A percentile compares a stretch with the other conserved stretches of the same genome.
phyloP scores from a whole-genome alignment of 2,329 filamentous ascomycete species.

The Neophaeococcomyces aloes region DNA sequence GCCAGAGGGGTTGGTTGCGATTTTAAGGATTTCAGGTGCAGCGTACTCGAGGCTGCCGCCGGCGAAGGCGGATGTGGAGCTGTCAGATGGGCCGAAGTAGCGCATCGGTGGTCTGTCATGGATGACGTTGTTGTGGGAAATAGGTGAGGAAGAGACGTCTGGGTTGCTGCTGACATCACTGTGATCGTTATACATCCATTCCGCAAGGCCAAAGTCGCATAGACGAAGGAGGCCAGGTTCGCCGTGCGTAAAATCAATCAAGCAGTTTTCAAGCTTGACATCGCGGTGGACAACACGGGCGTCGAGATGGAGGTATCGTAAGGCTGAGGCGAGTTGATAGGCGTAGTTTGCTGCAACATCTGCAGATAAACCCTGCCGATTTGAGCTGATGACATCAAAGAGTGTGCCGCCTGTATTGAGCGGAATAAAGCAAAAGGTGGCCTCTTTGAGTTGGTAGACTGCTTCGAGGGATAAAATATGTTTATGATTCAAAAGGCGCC shows the following conservation, averaged over 20 bases:
- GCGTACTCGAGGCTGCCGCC: slow-evolving; percentile 51
- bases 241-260: slow-evolving; percentile 43
- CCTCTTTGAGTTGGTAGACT: slow-evolving; percentile 56
- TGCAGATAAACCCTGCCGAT: slow-evolving; percentile 42
- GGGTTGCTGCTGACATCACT: slow-evolving; percentile 35
- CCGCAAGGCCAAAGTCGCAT: slow-evolving; percentile 60
- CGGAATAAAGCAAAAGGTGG: slow-evolving; percentile 59
- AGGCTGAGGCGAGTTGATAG: slow-evolving; percentile 52
- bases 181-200: slow-evolving; percentile 51
- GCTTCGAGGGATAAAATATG: slow-evolving; percentile 53
- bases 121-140: slow-evolving; percentile 29
- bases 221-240: slow-evolving; percentile 47
- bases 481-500: slow-evolving; percentile 53
- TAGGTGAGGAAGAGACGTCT: slow-evolving; percentile 28
- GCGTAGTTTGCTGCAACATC: slow-evolving; percentile 49
- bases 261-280: slow-evolving; percentile 59
- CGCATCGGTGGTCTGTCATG: slow-evolving; percentile 38
- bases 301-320: slow-evolving; percentile 59
- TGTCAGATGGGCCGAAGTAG: slow-evolving; percentile 46
- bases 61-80: slow-evolving; percentile 42
- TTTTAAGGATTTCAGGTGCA: slow-evolving; percentile 37
- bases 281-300: slow-evolving; percentile 56
- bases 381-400: slow-evolving; percentile 50
- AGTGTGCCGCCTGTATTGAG: slow-evolving; percentile 54
- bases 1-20: slow-evolving; percentile 11